Evolutionary conservation across 129 eudicot species (phyloP).

Genomic region (Tagetes erecta): DNA sequence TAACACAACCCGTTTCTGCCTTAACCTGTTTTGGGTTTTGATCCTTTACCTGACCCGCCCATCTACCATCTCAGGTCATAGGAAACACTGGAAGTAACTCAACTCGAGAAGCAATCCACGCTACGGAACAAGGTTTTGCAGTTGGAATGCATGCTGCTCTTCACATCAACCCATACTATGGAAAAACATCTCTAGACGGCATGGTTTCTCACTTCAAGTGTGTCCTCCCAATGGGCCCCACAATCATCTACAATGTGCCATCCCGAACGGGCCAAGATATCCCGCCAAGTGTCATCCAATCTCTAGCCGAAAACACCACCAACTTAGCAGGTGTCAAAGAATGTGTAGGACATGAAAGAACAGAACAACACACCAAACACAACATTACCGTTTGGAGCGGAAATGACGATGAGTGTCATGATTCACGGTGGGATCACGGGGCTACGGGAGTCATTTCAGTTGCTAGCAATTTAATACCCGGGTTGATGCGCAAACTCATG

Average conservation of each 20-base stretch:
- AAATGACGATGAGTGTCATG: constrained; percentile 79
- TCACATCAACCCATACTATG: constrained; percentile 87
- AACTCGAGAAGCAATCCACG: constrained; percentile 74
- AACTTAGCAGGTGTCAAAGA: constrained; percentile 72
- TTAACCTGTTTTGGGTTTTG: not conserved
- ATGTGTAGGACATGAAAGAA: constrained; percentile 62
- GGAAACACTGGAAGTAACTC: constrained; percentile 89
- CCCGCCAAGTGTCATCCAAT: constrained; percentile 55
- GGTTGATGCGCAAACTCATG: constrained; percentile 69
- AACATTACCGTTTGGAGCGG: constrained; percentile 74
- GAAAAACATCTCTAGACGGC: constrained; percentile 75
- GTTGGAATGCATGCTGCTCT: constrained; percentile 88
- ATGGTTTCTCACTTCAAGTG: constrained; percentile 66
- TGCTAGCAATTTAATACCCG: constrained; percentile 72
- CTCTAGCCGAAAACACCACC: constrained; percentile 50
- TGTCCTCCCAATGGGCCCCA: constrained; percentile 77
- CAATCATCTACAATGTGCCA: constrained; percentile 74
- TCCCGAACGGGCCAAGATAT: constrained; percentile 82
- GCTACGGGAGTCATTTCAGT: constrained; percentile 78
- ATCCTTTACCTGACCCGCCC: not conserved
- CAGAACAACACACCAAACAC: constrained; percentile 42
- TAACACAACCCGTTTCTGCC: not conserved
- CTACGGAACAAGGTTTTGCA: constrained; percentile 79
- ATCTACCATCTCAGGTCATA: constrained; percentile 42
- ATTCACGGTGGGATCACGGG: constrained; percentile 71